Evolutionary conservation across 1,139 yeast genomes (phyloP).

Genomic region (Kodamaea ohmeri): DNA sequence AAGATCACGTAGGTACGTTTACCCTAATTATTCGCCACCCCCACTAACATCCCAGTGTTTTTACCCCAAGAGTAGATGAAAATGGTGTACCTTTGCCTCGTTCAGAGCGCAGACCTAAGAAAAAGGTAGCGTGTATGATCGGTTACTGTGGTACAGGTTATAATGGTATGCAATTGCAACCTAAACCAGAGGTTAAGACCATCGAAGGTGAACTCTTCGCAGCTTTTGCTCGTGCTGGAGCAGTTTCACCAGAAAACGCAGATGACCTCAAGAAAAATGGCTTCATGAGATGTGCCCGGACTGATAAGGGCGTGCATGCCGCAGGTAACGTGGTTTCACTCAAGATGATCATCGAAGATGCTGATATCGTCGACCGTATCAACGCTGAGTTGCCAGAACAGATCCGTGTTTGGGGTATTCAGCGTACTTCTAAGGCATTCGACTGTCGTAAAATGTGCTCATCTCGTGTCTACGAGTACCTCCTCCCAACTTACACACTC

Average conservation of each 20-base stretch:
- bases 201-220: slow-evolving; percentile 88
- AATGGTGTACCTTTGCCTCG: slow-evolving; percentile 58
- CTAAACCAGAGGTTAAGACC: slow-evolving; percentile 83
- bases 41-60: slow-evolving; percentile 37
- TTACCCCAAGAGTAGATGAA: slow-evolving; percentile 50
- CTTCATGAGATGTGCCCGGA: slow-evolving; percentile 94
- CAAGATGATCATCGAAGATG: slow-evolving; percentile 86
- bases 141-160: slow-evolving; percentile 99
- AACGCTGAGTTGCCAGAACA: slow-evolving; percentile 77
- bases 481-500: slow-evolving; percentile 86
- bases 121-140: slow-evolving; percentile 86
- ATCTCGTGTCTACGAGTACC: slow-evolving; percentile 88
- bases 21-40: not conserved
- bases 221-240: slow-evolving; percentile 87
- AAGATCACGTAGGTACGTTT: slow-evolving; percentile 51
- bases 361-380: slow-evolving; percentile 69
- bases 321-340: slow-evolving; percentile 93
- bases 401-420: slow-evolving; percentile 90
- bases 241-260: slow-evolving; percentile 83
- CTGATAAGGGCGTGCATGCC: slow-evolving; percentile 99
- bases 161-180: slow-evolving; percentile 89
- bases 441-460: slow-evolving; percentile 96
- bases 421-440: slow-evolving; percentile 84
- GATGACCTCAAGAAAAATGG: slow-evolving; percentile 87
- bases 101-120: slow-evolving; percentile 72